A percentile compares a stretch with the other conserved stretches of the same genome.
Conservation (phyloP, 2,329 filamentous ascomycete genomes). For the Arthrobotrys entomopaga region DNA sequence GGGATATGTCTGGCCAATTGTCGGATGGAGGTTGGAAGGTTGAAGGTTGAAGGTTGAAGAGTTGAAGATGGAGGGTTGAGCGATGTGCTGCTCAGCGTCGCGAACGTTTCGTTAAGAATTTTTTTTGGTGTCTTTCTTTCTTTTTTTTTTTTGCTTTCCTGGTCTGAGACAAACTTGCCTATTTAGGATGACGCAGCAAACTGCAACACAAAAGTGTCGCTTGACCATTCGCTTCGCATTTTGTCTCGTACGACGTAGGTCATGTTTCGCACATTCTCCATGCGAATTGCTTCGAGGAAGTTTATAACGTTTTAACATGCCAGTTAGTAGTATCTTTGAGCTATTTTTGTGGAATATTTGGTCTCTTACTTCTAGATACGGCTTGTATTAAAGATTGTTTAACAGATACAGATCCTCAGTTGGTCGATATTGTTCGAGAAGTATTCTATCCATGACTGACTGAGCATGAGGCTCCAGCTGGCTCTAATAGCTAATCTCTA, state of each 20-base stretch:
- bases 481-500: too few species aligned
- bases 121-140: slow-evolving; percentile 27
- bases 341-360: too few species aligned
- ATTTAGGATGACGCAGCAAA: slow-evolving; percentile 28
- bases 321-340: too few species aligned
- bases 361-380: too few species aligned
- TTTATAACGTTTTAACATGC: too few species aligned
- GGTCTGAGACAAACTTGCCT: slow-evolving; percentile 31
- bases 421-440: too few species aligned
- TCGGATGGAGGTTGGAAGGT: slow-evolving; percentile 33
- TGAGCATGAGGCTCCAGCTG: too few species aligned
- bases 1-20: slow-evolving; percentile 28
- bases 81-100: slow-evolving; percentile 22
- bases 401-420: too few species aligned
- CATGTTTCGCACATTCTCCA: neutral
- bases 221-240: neutral
- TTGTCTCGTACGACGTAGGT: too few species aligned
- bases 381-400: too few species aligned
- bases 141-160: slow-evolving; percentile 28
- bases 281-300: too few species aligned
- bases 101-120: slow-evolving; percentile 32
- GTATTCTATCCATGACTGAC: too few species aligned
- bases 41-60: slow-evolving; percentile 28
- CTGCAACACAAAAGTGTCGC: slow-evolving; percentile 29
- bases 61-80: slow-evolving; percentile 26